Evolutionary conservation across 2,329 filamentous ascomycete species (phyloP).

Genomic region (Claviceps sp.): DNA sequence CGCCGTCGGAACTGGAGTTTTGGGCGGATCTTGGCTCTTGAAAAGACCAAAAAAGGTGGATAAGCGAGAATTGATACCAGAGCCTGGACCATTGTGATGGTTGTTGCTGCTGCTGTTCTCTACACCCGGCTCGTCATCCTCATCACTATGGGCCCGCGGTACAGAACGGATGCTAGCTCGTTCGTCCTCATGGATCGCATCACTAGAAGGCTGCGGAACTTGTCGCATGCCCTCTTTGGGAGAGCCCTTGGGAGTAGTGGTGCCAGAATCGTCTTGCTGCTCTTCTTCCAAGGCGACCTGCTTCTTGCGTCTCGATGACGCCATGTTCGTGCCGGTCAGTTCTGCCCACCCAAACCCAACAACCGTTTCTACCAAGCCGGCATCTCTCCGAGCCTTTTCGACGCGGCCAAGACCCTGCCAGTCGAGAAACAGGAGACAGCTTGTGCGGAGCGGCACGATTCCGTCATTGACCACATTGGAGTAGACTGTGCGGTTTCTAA

Average conservation of each 20-base stretch:
- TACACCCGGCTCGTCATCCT: slow-evolving; percentile 14
- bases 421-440: slow-evolving; percentile 89
- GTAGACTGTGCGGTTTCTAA: slow-evolving; percentile 82
- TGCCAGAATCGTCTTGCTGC: slow-evolving; percentile 16
- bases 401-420: slow-evolving; percentile 91
- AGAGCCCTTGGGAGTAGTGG: slow-evolving; percentile 17
- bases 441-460: slow-evolving; percentile 88
- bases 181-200: slow-evolving; percentile 56
- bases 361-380: slow-evolving; percentile 81
- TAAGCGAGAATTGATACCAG: slow-evolving; percentile 29
- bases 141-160: slow-evolving; percentile 16
- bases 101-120: slow-evolving; percentile 12
- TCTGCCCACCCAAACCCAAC: slow-evolving; percentile 94
- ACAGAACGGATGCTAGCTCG: slow-evolving; percentile 40
- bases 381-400: slow-evolving; percentile 85
- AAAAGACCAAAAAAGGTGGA: slow-evolving; percentile 63
- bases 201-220: slow-evolving; percentile 57
- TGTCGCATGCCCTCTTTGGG: slow-evolving; percentile 29
- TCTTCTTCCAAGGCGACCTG: slow-evolving; percentile 24
- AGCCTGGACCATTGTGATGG: slow-evolving; percentile 1
- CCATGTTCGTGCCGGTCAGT: slow-evolving; percentile 58
- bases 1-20: slow-evolving; percentile 33
- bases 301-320: slow-evolving; percentile 29
- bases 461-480: slow-evolving; percentile 97
- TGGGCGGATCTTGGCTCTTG: slow-evolving; percentile 40